Percentiles rank a stretch among this genome's conserved stretches.
phyloP scores from a whole-genome alignment of 192 early-diverging fungal genomes.

The Umbelopsis isabellina region DNA sequence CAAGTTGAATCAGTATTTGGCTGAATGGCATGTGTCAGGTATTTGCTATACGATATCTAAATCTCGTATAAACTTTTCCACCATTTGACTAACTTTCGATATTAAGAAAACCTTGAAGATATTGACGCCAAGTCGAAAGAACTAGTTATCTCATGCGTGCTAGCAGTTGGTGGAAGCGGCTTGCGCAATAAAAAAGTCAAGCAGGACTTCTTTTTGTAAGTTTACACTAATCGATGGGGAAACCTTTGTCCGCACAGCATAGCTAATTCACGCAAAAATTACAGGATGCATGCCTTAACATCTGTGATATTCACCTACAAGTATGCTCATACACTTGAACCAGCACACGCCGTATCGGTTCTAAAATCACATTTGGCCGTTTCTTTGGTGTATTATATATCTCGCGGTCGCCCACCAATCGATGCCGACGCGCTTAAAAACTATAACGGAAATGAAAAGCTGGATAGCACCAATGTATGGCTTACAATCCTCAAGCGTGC shows the following conservation, averaged over 20 bases:
- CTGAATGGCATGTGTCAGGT: conserved; percentile 44
- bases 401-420: conserved; percentile 47
- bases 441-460: conserved; percentile 28
- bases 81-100: not conserved
- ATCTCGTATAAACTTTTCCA: not conserved
- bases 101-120: conserved; percentile 28
- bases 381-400: conserved; percentile 42
- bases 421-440: conserved; percentile 31
- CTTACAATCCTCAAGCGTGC: conserved; percentile 46
- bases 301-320: conserved; percentile 57
- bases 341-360: conserved; percentile 43
- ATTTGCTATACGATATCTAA: not conserved
- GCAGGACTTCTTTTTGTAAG: conserved; percentile 48
- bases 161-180: conserved; percentile 41
- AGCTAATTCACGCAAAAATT: not conserved
- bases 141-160: conserved; percentile 36
- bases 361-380: conserved; percentile 45
- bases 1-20: conserved; percentile 39
- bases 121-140: conserved; percentile 46
- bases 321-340: conserved; percentile 36
- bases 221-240: not conserved
- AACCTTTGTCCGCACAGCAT: not conserved
- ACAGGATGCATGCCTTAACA: conserved; percentile 55
- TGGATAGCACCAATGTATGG: conserved; percentile 47
- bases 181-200: conserved; percentile 45